These are phyloP conservation scores for Petasospora rhodanensis DNA, from an alignment of 1,139 yeast genomes.

Conservation along the genomic window DNA sequence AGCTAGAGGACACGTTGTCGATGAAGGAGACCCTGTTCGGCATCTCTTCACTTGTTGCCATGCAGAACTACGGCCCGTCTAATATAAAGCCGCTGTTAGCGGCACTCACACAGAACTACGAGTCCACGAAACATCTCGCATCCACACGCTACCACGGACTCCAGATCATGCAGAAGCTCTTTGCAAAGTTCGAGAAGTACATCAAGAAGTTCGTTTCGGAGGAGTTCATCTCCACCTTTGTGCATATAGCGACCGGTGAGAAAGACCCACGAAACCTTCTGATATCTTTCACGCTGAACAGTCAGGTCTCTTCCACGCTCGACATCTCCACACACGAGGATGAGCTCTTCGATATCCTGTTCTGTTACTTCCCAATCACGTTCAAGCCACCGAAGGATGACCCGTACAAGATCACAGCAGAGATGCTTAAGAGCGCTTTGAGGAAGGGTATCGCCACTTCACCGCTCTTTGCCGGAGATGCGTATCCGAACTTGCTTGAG, in stretches of 20 bases:
- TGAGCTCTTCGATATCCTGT: conserved; percentile 80
- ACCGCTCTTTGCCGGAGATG: conserved; percentile 61
- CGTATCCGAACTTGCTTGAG: conserved; percentile 74
- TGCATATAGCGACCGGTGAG: conserved; percentile 76
- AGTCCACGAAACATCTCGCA: conserved; percentile 62
- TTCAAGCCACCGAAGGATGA: conserved; percentile 86
- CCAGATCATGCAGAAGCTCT: conserved; percentile 38
- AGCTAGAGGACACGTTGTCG: conserved; percentile 61
- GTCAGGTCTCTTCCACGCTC: conserved; percentile 42
- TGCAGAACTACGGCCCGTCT: conserved; percentile 39
- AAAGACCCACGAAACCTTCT: conserved; percentile 90
- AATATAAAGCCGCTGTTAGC: conserved; percentile 36
- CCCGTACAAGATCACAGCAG: conserved; percentile 78
- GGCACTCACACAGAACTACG: conserved; percentile 43
- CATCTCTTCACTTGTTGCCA: conserved; percentile 44
- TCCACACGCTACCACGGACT: conserved; percentile 60
- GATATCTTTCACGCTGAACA: conserved; percentile 59
- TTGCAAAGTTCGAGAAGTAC: conserved; percentile 26
- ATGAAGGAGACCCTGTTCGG: conserved; percentile 52
- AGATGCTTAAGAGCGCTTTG: conserved; percentile 59
- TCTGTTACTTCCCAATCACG: conserved; percentile 95
- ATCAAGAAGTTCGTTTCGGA: conserved; percentile 29
- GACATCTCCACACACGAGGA: conserved; percentile 40
- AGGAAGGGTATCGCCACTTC: conserved; percentile 59
- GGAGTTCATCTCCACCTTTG: conserved; percentile 49